These are phyloP conservation scores for Leccinum huronense DNA, from an alignment of 1,284 basidiomycete species.

Conservation along the genomic window DNA sequence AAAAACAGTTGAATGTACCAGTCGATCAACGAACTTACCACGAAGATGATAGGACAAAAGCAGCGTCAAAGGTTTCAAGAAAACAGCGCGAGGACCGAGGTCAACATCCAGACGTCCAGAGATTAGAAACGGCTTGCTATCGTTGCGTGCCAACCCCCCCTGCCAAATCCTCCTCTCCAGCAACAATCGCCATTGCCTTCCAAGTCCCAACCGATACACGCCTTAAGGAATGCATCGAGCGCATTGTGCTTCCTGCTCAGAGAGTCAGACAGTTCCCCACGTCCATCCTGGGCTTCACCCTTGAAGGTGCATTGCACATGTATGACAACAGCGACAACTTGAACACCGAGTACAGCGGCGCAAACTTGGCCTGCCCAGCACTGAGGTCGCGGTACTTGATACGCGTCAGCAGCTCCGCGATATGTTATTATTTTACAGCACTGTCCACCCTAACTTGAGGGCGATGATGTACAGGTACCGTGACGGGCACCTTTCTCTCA, in stretches of 20 bases:
- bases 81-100: not conserved
- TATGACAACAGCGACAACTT: slow-evolving; percentile 82
- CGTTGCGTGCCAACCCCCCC: slow-evolving; percentile 24
- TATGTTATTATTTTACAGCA: too few relatives aligned
- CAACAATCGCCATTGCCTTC: slow-evolving; percentile 81
- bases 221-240: slow-evolving; percentile 90
- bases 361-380: slow-evolving; percentile 56
- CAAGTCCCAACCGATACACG: slow-evolving; percentile 71
- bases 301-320: slow-evolving; percentile 95
- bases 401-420: slow-evolving; percentile 93
- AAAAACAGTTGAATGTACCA: too few relatives aligned
- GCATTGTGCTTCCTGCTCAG: slow-evolving; percentile 93
- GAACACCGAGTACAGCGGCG: slow-evolving; percentile 76
- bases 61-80: not conserved
- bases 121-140: not conserved
- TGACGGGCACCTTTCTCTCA: too few relatives aligned
- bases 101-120: not conserved
- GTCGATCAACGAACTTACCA: not conserved
- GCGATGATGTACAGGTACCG: too few relatives aligned
- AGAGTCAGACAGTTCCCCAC: slow-evolving; percentile 96
- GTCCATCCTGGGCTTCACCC: slow-evolving; percentile 90
- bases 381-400: slow-evolving; percentile 77
- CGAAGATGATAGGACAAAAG: not conserved
- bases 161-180: slow-evolving; percentile 81
- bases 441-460: too few relatives aligned